Evolutionary conservation across 2,329 filamentous ascomycete species (phyloP), one percentile per base, ranked within the genome.

Genomic region (Botrytis sinoallii): DNA sequence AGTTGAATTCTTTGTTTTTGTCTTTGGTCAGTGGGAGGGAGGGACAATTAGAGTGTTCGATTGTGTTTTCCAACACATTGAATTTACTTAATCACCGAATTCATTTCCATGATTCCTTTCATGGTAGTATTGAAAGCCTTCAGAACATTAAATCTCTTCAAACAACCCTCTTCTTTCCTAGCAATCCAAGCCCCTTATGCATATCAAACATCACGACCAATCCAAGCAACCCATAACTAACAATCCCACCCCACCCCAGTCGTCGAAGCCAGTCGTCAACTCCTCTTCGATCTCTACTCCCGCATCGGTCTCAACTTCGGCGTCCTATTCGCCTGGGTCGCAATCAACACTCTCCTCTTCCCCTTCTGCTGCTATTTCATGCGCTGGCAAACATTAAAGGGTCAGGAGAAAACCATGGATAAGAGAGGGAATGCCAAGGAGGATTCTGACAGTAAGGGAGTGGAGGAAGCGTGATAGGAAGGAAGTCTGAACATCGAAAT

Each of bases 221-320:
- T 38, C 35, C 40, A 44, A 5, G 42, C 42, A 52, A 52, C 22
- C 46, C 22, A 25, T n/a, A n/a, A 7, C 48, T 55, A 55, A 55
- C 48, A n/a, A 14, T 0, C 48, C 25, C 12, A 3, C 12, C 25
- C 48, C 4, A 55, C 25, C 12, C 25, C 48, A 78, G 76, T 92
- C 68, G 89, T 91, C 44, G 85, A 89, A 78, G 89, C 84, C 0
- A 85, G 86, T 40, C 84, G 89, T 6, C 87, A 86, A n/a, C 86
- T 91, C 44, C 75, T 91, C 20, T 91, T 92, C 75, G 88, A 88
- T 72, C 81, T 88, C 9, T 86, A 88, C 75, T 88, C 86, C 0
- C 80, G 85, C 22, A 87, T 91, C 68, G 88, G 88, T 0, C 79
- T 90, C 3, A 87, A 91, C 75, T 88, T 91, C 79, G 89, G 86